These are phyloP conservation scores for Uromyces viciae-fabae DNA, from an alignment of 1,284 basidiomycete species.

Conservation along the genomic window DNA sequence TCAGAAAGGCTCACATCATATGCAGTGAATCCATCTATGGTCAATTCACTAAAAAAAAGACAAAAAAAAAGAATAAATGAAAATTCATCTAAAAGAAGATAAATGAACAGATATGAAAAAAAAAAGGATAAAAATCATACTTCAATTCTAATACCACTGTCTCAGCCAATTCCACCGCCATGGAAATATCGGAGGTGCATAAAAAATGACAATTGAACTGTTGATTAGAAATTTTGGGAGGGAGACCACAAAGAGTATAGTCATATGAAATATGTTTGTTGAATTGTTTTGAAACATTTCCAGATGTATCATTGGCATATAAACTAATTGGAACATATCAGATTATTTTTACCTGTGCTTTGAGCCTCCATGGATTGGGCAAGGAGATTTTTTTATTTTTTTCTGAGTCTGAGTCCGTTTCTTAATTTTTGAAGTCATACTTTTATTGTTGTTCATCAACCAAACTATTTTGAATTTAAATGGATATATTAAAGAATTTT, in stretches of 20 bases:
- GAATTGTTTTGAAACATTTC: not conserved
- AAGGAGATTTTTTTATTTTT: not conserved
- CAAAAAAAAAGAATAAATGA: not conserved
- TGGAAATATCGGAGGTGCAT: not conserved
- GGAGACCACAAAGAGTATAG: not conserved
- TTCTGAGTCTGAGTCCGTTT: too few relatives aligned
- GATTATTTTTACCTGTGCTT: not conserved
- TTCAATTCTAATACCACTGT: constrained; percentile 5
- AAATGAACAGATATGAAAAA: too few relatives aligned
- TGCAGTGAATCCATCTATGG: not conserved
- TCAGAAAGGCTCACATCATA: not conserved
- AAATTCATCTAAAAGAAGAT: too few relatives aligned
- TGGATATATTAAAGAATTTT: not conserved
- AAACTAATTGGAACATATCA: not conserved
- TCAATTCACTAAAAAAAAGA: not conserved
- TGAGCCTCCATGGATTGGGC: not conserved
- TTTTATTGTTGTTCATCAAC: not conserved
- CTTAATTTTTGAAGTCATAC: too few relatives aligned
- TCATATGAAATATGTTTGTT: not conserved
- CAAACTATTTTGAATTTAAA: not conserved
- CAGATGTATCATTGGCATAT: not conserved
- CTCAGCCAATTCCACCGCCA: not conserved
- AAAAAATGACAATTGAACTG: constrained; percentile 9
- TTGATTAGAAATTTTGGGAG: constrained; percentile 9
- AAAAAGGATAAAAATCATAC: not conserved